Base-by-base conservation (phyloP, 164 flowering plant genomes). In the Umbellularia californica region DNA sequence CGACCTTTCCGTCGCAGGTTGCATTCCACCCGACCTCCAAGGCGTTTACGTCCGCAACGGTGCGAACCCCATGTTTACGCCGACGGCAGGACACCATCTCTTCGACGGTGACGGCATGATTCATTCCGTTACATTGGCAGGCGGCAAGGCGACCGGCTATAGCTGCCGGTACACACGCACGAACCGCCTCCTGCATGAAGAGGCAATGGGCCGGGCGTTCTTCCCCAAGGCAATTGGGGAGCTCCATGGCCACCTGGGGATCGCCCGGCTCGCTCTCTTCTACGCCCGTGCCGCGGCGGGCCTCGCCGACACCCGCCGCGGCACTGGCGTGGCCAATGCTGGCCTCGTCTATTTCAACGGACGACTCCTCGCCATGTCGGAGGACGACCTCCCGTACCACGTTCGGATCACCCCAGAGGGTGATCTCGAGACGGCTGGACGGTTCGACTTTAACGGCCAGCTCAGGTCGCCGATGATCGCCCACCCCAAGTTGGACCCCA, bases 401-500 rank as follows among this genome's bases (percentile, higher is more conserved):
- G 81, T 87, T 4, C 66, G 70, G 2, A 81, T 88, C 76, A 81
- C 65, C 1, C 22, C 33, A 2, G 75, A 75, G 35, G 87, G 87
- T 6, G 92, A 89, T 69, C 80, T 89, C 22, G 79, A 81, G 69
- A 87, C 92, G 0, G 69, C 73, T 27, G 88, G 88, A 35, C 85
- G 88, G 74, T 87, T 74, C 75, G 76, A 80, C 70, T 87, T 89
- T 65, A 50, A 71, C 19, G 84, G 82, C 2, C 88, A 87, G 68
- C 78, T 89, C 2, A 58, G 70, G 17, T 73, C 77, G 10, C 75
- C 88, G 0, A 75, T 87, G 85, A 86, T 87, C 7, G 90, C 92
- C 0, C 92, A 89, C 68, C 92, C 92, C 1, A 89, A 89, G 78
- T 77, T 85, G 76, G 92, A 89, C 77, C 90, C 92, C 7, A 64